Conservation (phyloP, 2,329 filamentous ascomycete genomes). For the Mycogone perniciosa region DNA sequence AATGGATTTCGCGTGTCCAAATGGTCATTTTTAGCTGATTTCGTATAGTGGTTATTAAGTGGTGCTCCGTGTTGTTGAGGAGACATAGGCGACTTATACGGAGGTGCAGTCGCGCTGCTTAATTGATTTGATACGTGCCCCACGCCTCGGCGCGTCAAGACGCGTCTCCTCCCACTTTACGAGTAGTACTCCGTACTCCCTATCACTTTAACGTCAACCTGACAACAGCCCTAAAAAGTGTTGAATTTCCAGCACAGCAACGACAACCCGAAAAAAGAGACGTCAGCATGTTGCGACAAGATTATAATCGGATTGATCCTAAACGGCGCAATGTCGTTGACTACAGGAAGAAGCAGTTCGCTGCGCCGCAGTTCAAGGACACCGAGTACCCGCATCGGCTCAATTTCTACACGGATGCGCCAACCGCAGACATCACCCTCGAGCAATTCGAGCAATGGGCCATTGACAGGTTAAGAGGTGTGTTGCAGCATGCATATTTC, state of each 20-base stretch:
- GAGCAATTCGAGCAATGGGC: constrained; percentile 99
- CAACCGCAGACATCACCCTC: constrained; percentile 88
- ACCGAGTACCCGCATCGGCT: constrained; percentile 77
- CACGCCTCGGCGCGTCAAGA: constrained; percentile 25
- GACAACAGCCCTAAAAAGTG: background rate
- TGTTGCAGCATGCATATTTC: constrained; percentile 10
- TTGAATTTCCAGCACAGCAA: background rate
- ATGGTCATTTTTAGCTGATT: too few species aligned
- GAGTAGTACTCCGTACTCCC: background rate
- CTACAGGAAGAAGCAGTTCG: constrained; percentile 82
- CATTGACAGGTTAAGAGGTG: constrained; percentile 81
- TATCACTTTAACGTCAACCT: background rate
- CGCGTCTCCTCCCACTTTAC: constrained; percentile 26
- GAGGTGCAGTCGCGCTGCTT: constrained; percentile 6
- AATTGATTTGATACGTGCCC: constrained; percentile 19
- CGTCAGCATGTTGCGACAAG: constrained; percentile 42
- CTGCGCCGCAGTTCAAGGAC: constrained; percentile 67
- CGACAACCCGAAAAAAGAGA: background rate
- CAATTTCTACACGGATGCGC: constrained; percentile 85
- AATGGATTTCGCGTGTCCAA: too few species aligned
- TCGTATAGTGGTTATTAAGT: too few species aligned
- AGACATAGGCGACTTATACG: too few species aligned
- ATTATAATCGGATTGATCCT: constrained; percentile 49
- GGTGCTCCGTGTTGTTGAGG: too few species aligned
- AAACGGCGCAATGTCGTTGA: constrained; percentile 76